Evolutionary conservation across 495 filamentous ascomycete species (phyloP), one percentile per base, ranked within the genome.

Genomic region (Thozetella sp.): DNA sequence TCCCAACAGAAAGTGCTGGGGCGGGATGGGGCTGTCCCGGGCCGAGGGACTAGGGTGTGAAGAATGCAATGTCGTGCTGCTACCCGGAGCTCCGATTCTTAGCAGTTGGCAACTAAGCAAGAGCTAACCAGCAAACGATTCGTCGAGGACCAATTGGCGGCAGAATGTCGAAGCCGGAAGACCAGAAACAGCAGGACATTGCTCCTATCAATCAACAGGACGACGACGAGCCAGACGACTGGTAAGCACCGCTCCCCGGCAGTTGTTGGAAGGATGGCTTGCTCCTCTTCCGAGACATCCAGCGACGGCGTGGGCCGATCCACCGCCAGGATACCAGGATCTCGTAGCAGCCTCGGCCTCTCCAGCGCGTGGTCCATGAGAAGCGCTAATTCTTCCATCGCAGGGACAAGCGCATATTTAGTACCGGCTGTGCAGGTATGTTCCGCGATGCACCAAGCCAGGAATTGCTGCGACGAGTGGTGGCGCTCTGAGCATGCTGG

Each of bases 211-310:
- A 23, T 25, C 61, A 84, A 34, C 77, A 87, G 43, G 93, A 96
- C 60, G 93, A 97, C 60, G 93, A 97, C 74, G 94, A 97, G 68
- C 92, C 91, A 2, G 94, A 97, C 84, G 93, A 96, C 30, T 98
- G 94, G 95, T 97, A 80, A 76, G 80, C 63, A 10, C 54, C 50
- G 43, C 40, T 27, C 40, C 24, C 26, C 17, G 20, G 6, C 15
- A 37, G 15, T 52, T n/a, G 43, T 10, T 48, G 43, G 43, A 48
- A 48, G 11, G 43, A 48, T 48, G 43, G 10, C 9, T 20, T 52
- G 12, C 37, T 24, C 13, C 3, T 58, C 12, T 19, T 23, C 13
- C 45, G 30, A 11, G 34, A 24, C 26, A 9, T 23, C 30, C 23
- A 51, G 55, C 27, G 30, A 23, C 48, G 56, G 37, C 26, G 63